Evolutionary conservation across 176 grass and related monocot genomes (phyloP), one percentile per base, ranked within the genome.

Genomic region (Carex cristatella): DNA sequence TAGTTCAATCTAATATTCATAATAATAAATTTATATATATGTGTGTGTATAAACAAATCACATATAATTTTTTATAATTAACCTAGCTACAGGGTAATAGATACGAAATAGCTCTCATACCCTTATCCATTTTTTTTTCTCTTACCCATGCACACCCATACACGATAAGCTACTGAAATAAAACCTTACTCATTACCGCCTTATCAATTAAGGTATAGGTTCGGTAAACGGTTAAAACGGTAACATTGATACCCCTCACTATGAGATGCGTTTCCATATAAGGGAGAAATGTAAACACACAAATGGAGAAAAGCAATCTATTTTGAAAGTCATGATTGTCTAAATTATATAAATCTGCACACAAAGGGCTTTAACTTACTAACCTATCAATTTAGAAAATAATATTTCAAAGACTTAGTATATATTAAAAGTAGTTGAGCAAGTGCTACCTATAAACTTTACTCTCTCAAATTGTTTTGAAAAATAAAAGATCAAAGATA

Each of bases 261-360:
- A 5, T 58, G 74, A 16, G 74, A 78, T 16, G 2, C 15, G 6
- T 15, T 33, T 56, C 27, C 27, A 56, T 56, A 49, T 0, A 77
- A 77, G 5, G 14, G 51, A 77, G 19, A 33, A 78, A 55, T 32
- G 10, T 77, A 14, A 18, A 27, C 12, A 33, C 33, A 32, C 51
- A 78, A 56, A 78, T 57, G 19, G 13, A 13, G 6, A 78, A 78
- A 56, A 70, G 2, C 49, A 54, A 33, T 27, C 51, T 57, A 57
- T 40, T 57, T 57, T 35, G 16, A 11, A 57, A 78, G 11, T 12
- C 28, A 8, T 8, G 13, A 49, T 53, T 74, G 13, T 58, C 28
- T 58, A 79, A 57, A 35, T 79, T 79, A 53, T 79, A 53, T 9
- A 57, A 79, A 79, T 35, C 53, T 37, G 27, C 74, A 79, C 16